These are phyloP conservation scores for Cadophora sp. DNA, from an alignment of 2,329 filamentous ascomycete species.

Conservation along the genomic window DNA sequence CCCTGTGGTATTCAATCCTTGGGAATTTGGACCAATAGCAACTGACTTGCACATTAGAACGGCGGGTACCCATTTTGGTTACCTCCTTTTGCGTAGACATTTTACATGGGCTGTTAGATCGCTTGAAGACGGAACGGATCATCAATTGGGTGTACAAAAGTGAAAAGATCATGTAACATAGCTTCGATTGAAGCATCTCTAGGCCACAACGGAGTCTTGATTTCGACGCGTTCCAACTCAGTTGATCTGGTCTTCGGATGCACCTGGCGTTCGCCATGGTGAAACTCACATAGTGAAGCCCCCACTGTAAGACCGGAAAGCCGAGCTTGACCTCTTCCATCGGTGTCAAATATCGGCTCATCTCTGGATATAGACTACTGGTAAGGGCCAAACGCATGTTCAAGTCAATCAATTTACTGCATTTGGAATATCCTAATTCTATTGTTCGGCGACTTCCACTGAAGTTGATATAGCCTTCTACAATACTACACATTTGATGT, in stretches of 20 bases:
- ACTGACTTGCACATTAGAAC: constrained; percentile 94
- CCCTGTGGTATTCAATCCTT: neutral
- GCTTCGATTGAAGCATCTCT: neutral
- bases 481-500: neutral
- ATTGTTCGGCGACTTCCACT: neutral
- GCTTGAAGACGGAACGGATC: neutral
- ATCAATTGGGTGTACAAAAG: constrained; percentile 14
- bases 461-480: neutral
- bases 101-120: neutral
- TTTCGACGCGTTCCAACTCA: neutral
- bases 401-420: neutral
- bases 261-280: neutral
- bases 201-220: neutral
- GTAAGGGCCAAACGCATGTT: neutral
- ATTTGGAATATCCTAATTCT: neutral
- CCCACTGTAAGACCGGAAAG: neutral
- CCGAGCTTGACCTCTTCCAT: neutral
- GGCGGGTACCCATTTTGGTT: constrained; percentile 92
- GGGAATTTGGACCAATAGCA: no score
- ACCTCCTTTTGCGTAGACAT: constrained; percentile 72
- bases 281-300: neutral
- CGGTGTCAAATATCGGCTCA: neutral
- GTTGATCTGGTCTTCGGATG: neutral
- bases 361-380: neutral
- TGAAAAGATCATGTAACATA: constrained; percentile 20